Conservation (phyloP, 176 grass and related monocot species). For the Musa acuminata region DNA sequence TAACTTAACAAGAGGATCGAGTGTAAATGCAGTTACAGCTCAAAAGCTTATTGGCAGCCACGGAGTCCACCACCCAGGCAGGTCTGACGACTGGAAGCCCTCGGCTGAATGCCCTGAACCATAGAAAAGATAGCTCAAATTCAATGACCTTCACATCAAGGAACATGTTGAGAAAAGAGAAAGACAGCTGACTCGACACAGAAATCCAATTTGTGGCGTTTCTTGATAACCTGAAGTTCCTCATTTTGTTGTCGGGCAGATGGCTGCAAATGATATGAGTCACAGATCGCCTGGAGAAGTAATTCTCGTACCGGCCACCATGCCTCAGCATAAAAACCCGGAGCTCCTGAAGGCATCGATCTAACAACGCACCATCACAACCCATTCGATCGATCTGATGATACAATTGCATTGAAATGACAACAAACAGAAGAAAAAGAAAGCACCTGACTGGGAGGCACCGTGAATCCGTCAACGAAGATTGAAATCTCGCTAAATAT, state of each 20-base stretch:
- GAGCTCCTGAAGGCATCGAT: conserved; percentile 40
- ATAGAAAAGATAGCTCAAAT: background rate
- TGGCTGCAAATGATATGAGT: conserved; percentile 73
- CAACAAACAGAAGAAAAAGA: background rate
- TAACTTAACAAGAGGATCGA: background rate
- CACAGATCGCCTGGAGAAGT: conserved; percentile 76
- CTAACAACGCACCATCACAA: background rate
- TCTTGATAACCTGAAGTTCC: conserved; percentile 53
- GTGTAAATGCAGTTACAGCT: conserved; percentile 41
- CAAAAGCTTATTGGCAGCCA: conserved; percentile 61
- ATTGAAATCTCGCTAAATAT: conserved; percentile 35
- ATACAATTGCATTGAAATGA: background rate
- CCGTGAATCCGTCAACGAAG: conserved; percentile 41
- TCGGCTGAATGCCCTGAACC: conserved; percentile 60
- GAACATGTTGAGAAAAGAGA: background rate
- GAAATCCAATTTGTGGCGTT: background rate
- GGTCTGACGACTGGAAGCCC: conserved; percentile 83
- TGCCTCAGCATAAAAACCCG: conserved; percentile 85
- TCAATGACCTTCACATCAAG: background rate
- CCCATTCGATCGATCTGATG: background rate
- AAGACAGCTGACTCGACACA: background rate
- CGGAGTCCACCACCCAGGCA: conserved; percentile 75
- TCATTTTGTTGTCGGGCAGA: conserved; percentile 71
- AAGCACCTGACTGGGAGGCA: conserved; percentile 30
- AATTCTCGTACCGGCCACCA: conserved; percentile 73